Evolutionary conservation across 768 basidiomycete genomes (phyloP).

Genomic region (Leccinum variicolor): DNA sequence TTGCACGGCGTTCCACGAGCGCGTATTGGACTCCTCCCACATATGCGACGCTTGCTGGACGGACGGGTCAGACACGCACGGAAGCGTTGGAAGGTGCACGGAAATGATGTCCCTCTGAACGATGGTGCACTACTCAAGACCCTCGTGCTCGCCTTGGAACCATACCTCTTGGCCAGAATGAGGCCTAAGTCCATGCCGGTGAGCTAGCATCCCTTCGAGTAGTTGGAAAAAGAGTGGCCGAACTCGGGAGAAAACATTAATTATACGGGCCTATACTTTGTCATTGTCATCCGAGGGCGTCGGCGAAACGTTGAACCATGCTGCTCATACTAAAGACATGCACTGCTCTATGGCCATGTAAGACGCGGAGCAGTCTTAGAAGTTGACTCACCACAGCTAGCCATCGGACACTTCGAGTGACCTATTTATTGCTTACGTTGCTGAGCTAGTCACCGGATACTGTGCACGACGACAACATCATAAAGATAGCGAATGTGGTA

Average conservation of each 20-base stretch:
- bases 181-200: no score
- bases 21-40: constrained; percentile 93
- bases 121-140: constrained; percentile 50
- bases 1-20: constrained; percentile 96
- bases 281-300: no score
- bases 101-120: constrained; percentile 33
- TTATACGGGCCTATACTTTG: no score
- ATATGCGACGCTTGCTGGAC: constrained; percentile 71
- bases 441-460: neutral
- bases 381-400: neutral
- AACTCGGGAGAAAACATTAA: no score
- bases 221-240: no score
- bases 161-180: constrained; percentile 23
- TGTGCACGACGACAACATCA: neutral
- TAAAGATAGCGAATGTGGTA: neutral
- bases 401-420: neutral
- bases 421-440: neutral
- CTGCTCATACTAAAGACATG: neutral
- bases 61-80: constrained; percentile 8
- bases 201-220: neutral
- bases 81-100: neutral
- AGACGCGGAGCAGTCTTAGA: neutral
- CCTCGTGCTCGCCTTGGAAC: constrained; percentile 46
- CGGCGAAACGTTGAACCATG: no score
- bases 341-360: neutral